Evolutionary conservation across 495 filamentous ascomycete species (phyloP), one percentile per base, ranked within the genome.

Genomic region (Neurospora intermedia): DNA sequence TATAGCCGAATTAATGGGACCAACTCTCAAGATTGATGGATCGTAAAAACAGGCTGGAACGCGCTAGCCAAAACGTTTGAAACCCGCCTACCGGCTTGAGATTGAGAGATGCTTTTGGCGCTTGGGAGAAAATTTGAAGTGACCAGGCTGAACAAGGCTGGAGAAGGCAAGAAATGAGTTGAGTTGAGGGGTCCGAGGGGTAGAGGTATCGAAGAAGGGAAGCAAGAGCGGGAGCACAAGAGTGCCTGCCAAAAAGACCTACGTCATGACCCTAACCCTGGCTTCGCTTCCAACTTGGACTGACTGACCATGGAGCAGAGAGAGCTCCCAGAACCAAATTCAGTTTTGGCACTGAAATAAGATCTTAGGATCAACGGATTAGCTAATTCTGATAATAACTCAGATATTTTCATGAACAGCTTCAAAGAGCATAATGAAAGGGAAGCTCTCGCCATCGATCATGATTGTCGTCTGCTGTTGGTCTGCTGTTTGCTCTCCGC

Each of bases 241-340:
- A 71, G 16, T 35, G 70, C 71, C 54, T 43, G 38, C 48, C 31
- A 72, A 59, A 69, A 69, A 9, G 59, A 20, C 23, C 59, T 71
- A 75, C 73, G 74, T 75, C 75, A 75, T 76, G 70, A 71, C 75
- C 75, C 75, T 76, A 76, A 75, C 73, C 75, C 73, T 62, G 8
- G 31, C 6, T 42, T 2, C 15, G 6, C 15, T 16, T 62, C 15
- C 54, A 66, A 15, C 27, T 8, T 35, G 4, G 27, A 35, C 23
- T 2, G 27, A 35, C 23, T 5, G 54, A 9, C 23, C 2, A 9
- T 31, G 1, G 15, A 66, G 3, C 27, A 66, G 1, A 6, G 7
- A 27, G 23, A 9, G 54, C 23, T 35, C 35, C 1, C 54, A 8
- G 1, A 35, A 5, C 7, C 54, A 35, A 4, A 27, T 18, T 66